phyloP scores from a whole-genome alignment of 1,284 basidiomycete species.

The Macrocystidia cucumis region DNA sequence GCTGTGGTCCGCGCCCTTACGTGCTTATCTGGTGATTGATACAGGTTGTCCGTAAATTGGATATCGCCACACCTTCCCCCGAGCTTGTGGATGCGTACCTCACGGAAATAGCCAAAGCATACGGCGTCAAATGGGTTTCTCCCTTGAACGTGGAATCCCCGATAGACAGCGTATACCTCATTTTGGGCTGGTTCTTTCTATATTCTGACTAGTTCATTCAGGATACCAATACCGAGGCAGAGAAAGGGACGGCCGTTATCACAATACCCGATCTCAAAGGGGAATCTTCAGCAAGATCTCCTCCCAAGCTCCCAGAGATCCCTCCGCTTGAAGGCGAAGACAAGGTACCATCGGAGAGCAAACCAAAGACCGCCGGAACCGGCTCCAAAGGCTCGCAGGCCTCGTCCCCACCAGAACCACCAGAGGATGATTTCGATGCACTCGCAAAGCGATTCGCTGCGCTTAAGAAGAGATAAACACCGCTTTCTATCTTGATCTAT shows the following conservation, averaged over 20 bases:
- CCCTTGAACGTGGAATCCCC: constrained; percentile 16
- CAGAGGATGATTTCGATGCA: constrained; percentile 63
- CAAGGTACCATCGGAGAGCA: constrained; percentile 2
- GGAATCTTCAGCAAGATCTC: constrained; percentile 16
- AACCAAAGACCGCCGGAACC: constrained; percentile 10
- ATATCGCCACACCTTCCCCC: constrained; percentile 58
- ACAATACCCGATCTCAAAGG: constrained; percentile 11
- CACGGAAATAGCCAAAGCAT: constrained; percentile 82
- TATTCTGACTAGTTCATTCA: constrained; percentile 4
- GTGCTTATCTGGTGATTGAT: constrained; percentile 7
- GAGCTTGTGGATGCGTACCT: constrained; percentile 86
- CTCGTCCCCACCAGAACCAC: constrained; percentile 19
- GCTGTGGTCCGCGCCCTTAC: constrained; percentile 3
- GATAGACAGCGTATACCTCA: not conserved
- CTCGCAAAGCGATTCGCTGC: constrained; percentile 71
- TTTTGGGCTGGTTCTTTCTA: not conserved
- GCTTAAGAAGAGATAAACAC: constrained; percentile 69
- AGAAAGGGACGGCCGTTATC: constrained; percentile 3
- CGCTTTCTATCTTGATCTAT: no score
- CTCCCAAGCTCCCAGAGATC: constrained; percentile 35
- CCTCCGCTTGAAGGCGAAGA: constrained; percentile 36
- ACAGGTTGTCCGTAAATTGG: constrained; percentile 69
- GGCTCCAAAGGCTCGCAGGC: constrained; percentile 17
- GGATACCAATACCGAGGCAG: constrained; percentile 8
- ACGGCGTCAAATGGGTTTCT: constrained; percentile 68